A percentile compares a stretch with the other conserved stretches of the same genome.
Conservation (phyloP, 176 grass and related monocot genomes). For the Bolboschoenus planiculmis region DNA sequence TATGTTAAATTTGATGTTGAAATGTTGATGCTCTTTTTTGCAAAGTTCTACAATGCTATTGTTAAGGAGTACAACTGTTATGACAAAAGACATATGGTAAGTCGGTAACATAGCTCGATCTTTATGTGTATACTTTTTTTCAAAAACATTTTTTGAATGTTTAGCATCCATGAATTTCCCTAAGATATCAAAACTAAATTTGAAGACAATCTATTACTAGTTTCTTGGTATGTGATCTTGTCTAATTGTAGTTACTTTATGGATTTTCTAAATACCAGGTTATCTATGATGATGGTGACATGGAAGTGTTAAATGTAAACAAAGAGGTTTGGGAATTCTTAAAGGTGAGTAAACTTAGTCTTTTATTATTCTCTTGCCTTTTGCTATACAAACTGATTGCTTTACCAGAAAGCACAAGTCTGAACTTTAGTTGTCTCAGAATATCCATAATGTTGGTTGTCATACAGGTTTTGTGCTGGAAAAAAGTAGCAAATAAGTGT, state of each 20-base stretch:
- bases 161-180: background rate
- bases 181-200: too few species aligned
- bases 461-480: too few species aligned
- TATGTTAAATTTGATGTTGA: conserved; percentile 16
- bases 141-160: background rate
- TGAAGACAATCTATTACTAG: background rate
- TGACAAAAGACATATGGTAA: conserved; percentile 52
- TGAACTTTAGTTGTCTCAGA: too few species aligned
- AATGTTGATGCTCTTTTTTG: conserved; percentile 18
- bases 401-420: too few species aligned
- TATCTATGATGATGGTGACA: conserved; percentile 67
- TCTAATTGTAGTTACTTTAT: conserved; percentile 6
- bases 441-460: too few species aligned
- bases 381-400: too few species aligned
- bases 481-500: too few species aligned
- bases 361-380: background rate
- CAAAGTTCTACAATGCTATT: conserved; percentile 54
- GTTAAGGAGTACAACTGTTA: conserved; percentile 27
- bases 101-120: background rate
- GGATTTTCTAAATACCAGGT: conserved; percentile 24
- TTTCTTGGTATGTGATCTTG: background rate
- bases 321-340: conserved; percentile 56
- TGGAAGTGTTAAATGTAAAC: conserved; percentile 39
- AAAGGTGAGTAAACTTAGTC: conserved; percentile 6
- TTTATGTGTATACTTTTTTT: background rate